These are phyloP conservation scores for Carex sylvatica DNA, from an alignment of 202 grass and related monocot genomes.

Conservation along the genomic window DNA sequence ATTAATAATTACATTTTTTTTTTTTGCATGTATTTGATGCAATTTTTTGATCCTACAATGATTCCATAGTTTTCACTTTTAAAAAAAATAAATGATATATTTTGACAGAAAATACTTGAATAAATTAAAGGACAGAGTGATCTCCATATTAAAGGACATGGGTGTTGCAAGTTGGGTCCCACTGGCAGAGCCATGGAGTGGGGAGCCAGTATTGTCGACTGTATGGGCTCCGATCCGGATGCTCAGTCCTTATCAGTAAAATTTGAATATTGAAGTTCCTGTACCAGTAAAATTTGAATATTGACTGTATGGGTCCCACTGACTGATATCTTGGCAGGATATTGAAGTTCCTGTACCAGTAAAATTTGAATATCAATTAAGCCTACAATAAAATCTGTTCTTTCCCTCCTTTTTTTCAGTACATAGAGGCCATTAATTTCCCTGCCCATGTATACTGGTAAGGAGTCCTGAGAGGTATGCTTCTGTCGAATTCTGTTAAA, in stretches of 20 bases:
- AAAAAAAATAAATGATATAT: too few relatives aligned
- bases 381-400: background rate
- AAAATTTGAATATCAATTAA: constrained; percentile 12
- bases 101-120: too few relatives aligned
- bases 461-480: background rate
- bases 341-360: constrained; percentile 58
- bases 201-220: constrained; percentile 42
- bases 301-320: too few relatives aligned
- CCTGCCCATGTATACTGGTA: background rate
- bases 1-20: background rate
- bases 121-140: too few relatives aligned
- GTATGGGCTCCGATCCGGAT: constrained; percentile 76
- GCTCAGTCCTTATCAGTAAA: constrained; percentile 59
- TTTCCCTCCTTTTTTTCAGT: background rate
- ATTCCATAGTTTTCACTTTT: too few relatives aligned
- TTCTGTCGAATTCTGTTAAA: constrained; percentile 5
- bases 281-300: constrained; percentile 29
- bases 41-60: too few relatives aligned
- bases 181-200: constrained; percentile 43
- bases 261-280: constrained; percentile 70
- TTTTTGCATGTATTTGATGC: background rate
- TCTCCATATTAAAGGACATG: too few relatives aligned
- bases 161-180: constrained; percentile 45
- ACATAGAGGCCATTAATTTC: background rate
- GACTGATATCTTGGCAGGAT: constrained; percentile 73